Percentiles rank a stretch among this genome's conserved stretches.
phyloP scores from a whole-genome alignment of 2,329 filamentous ascomycete genomes.

The Madurella mycetomatis region DNA sequence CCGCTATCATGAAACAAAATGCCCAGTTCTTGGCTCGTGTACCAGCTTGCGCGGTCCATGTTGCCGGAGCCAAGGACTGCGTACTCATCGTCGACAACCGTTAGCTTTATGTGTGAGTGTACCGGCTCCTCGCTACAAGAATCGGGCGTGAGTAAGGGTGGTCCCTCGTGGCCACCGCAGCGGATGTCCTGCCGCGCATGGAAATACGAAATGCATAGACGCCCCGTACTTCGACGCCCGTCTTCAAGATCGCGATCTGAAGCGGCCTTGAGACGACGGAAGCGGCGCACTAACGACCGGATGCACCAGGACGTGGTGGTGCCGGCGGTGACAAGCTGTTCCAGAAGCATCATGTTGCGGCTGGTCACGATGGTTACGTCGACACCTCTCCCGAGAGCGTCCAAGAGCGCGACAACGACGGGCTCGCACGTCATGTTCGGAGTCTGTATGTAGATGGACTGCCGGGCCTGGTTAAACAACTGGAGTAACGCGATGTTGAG shows the following conservation, averaged over 20 bases:
- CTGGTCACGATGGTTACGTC: constrained; percentile 65
- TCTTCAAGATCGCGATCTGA: constrained; percentile 37
- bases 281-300: constrained; percentile 52
- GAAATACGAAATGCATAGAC: constrained; percentile 58
- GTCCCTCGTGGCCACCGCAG: constrained; percentile 12
- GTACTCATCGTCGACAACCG: constrained; percentile 64
- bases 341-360: constrained; percentile 66
- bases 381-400: constrained; percentile 61
- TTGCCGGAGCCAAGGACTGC: constrained; percentile 75
- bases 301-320: constrained; percentile 67
- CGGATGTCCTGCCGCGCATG: constrained; percentile 26
- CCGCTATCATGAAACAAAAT: constrained; percentile 47
- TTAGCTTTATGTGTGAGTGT: constrained; percentile 74
- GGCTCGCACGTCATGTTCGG: constrained; percentile 70
- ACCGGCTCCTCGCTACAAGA: constrained; percentile 54
- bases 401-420: constrained; percentile 57
- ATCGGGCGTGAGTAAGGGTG: constrained; percentile 24
- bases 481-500: constrained; percentile 62
- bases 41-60: constrained; percentile 81
- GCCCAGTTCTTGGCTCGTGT: constrained; percentile 78
- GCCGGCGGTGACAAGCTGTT: constrained; percentile 75
- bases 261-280: constrained; percentile 22
- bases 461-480: constrained; percentile 54
- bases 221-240: constrained; percentile 40
- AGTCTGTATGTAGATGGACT: constrained; percentile 64